A percentile compares a stretch with the other conserved stretches of the same genome.
These are phyloP conservation scores for Rhodotorula taiwanensis DNA, from an alignment of 768 basidiomycete genomes.

Conservation along the genomic window DNA sequence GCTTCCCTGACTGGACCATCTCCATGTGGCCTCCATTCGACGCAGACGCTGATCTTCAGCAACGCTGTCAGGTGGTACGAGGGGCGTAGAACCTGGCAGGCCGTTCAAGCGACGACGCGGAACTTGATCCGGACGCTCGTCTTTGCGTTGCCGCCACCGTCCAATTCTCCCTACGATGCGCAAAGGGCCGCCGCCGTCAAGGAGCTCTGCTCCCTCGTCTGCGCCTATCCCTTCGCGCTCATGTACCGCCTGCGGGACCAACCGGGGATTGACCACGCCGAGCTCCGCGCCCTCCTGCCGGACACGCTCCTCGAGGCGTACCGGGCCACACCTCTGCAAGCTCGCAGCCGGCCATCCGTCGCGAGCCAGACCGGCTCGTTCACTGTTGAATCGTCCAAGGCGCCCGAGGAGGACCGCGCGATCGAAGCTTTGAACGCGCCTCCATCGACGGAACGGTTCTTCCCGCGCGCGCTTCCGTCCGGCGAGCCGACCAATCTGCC, in stretches of 20 bases:
- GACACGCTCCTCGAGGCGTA: slow-evolving; percentile 12
- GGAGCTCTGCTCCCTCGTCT: slow-evolving; percentile 18
- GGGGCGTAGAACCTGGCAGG: slow-evolving; percentile 27
- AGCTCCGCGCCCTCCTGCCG: slow-evolving; percentile 22
- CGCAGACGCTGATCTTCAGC: too few species aligned
- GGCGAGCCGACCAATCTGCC: slow-evolving; percentile 33
- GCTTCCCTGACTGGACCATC: too few species aligned
- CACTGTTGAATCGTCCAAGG: slow-evolving; percentile 26
- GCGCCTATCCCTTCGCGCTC: slow-evolving; percentile 31
- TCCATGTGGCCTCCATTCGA: too few species aligned
- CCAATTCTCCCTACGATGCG: not conserved
- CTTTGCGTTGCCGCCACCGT: slow-evolving; percentile 19
- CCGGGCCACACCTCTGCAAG: not conserved
- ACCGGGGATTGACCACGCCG: slow-evolving; percentile 16
- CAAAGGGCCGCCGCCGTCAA: slow-evolving; percentile 4
- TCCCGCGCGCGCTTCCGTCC: slow-evolving; percentile 1
- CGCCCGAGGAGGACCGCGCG: slow-evolving; percentile 19
- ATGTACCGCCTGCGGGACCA: slow-evolving; percentile 33
- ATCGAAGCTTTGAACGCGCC: slow-evolving; percentile 19
- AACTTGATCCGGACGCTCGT: slow-evolving; percentile 29
- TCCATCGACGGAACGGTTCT: slow-evolving; percentile 1
- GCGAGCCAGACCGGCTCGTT: slow-evolving; percentile 3
- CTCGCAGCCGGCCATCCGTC: slow-evolving; percentile 13
- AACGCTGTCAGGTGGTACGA: slow-evolving; percentile 26
- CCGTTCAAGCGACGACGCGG: slow-evolving; percentile 22